Percentiles rank a stretch among this genome's conserved stretches.
phyloP scores from a whole-genome alignment of 371 early-diverging fungal genomes.

The Fennellomyces sp. region DNA sequence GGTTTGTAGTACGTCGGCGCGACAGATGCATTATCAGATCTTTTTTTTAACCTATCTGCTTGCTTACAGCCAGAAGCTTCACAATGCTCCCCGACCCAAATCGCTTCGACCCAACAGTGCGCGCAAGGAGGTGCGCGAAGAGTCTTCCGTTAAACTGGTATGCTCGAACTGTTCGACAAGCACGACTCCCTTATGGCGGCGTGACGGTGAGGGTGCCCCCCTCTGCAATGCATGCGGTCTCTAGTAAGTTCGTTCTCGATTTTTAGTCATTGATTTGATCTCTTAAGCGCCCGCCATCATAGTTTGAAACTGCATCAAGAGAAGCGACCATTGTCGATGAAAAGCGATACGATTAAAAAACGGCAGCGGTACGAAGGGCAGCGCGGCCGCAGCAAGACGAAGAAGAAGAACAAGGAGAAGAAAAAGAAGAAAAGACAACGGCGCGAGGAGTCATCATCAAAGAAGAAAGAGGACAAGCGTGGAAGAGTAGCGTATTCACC shows the following conservation, averaged over 20 bases:
- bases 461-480: background rate
- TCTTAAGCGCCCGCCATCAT: too few species aligned
- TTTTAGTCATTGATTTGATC: too few species aligned
- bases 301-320: constrained; percentile 82
- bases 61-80: constrained; percentile 59
- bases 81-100: constrained; percentile 65
- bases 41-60: background rate
- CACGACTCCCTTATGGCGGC: constrained; percentile 95
- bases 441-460: constrained; percentile 2
- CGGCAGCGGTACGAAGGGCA: constrained; percentile 71
- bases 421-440: constrained; percentile 14
- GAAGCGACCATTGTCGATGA: constrained; percentile 79
- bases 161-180: constrained; percentile 92
- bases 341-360: constrained; percentile 84
- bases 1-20: constrained; percentile 81
- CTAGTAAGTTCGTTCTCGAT: constrained; percentile 60
- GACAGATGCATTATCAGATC: background rate
- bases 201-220: constrained; percentile 78
- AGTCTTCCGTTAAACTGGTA: constrained; percentile 33
- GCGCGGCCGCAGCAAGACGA: constrained; percentile 19
- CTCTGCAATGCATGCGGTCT: constrained; percentile 98
- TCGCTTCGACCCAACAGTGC: constrained; percentile 22
- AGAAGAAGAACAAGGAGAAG: constrained; percentile 17
- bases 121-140: constrained; percentile 22
- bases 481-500: constrained; percentile 10